A percentile compares a stretch with the other conserved stretches of the same genome.
Conservation (phyloP, 352 stramenopile genomes). For the Albugo laibachii region DNA sequence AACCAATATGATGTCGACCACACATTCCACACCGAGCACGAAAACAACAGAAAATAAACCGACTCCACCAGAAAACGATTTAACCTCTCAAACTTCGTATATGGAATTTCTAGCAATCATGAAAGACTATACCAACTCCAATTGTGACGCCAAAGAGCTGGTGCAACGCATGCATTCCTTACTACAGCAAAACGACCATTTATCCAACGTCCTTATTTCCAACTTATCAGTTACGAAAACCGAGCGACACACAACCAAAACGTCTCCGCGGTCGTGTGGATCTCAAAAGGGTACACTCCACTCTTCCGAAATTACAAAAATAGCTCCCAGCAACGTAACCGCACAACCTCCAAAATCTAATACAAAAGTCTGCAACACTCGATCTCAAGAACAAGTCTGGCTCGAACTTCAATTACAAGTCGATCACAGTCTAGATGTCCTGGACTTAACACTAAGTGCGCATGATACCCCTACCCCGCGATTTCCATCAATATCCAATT, state of each 20-base stretch:
- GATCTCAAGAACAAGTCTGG: no score
- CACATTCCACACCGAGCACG: not conserved
- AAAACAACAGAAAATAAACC: conserved; percentile 19
- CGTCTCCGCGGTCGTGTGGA: not conserved
- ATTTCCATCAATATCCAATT: no score
- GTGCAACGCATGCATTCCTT: conserved; percentile 47
- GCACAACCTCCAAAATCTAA: no score
- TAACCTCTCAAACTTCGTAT: not conserved
- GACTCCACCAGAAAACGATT: no score
- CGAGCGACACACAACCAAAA: not conserved
- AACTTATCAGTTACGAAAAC: not conserved
- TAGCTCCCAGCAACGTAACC: no score
- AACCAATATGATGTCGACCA: no score
- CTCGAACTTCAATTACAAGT: no score
- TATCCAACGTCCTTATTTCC: conserved; percentile 24
- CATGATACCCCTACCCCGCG: no score
- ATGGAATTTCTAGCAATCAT: conserved; percentile 50
- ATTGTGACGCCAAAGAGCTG: conserved; percentile 35
- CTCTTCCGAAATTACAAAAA: no score
- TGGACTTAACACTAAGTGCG: no score
- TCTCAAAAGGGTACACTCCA: not conserved
- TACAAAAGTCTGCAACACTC: no score
- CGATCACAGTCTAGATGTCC: no score
- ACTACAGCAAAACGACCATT: conserved; percentile 29
- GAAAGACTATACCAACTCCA: conserved; percentile 49